phyloP scores from a whole-genome alignment of 805 yeast genomes.

The Kluyveromyces lactis region DNA sequence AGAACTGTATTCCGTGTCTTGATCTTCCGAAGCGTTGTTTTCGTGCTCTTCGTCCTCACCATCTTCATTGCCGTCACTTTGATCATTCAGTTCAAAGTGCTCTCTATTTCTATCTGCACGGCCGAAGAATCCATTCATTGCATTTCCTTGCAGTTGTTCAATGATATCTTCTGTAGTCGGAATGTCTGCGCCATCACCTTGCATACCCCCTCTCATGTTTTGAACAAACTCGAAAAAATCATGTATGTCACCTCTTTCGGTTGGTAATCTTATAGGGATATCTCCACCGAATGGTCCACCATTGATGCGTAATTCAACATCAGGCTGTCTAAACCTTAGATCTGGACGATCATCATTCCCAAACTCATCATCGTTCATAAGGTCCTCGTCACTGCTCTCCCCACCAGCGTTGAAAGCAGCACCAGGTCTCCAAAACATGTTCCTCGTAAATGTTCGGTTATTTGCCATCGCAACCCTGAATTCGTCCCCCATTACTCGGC shows the following conservation, averaged over 20 bases:
- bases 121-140: conserved; percentile 5
- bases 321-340: background rate
- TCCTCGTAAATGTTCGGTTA: conserved; percentile 12
- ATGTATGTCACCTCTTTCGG: conserved; percentile 16
- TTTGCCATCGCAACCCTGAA: conserved; percentile 21
- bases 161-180: conserved; percentile 16
- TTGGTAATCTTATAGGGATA: conserved; percentile 2
- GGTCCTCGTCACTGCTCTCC: conserved; percentile 12
- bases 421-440: conserved; percentile 19
- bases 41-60: conserved; percentile 7
- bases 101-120: conserved; percentile 14
- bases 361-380: conserved; percentile 15
- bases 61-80: conserved; percentile 10
- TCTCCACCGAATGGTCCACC: conserved; percentile 13
- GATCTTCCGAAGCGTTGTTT: background rate
- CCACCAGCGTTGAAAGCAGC: conserved; percentile 15
- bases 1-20: background rate
- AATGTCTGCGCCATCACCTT: conserved; percentile 13
- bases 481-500: conserved; percentile 31
- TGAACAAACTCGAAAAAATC: conserved; percentile 22
- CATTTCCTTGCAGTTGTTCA: conserved; percentile 17
- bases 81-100: conserved; percentile 16
- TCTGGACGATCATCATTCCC: conserved; percentile 13
- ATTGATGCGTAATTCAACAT: conserved; percentile 1
- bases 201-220: conserved; percentile 18